These are phyloP conservation scores for Cyberlindnera galapagoensis DNA, from an alignment of 805 yeast genomes.

Conservation along the genomic window DNA sequence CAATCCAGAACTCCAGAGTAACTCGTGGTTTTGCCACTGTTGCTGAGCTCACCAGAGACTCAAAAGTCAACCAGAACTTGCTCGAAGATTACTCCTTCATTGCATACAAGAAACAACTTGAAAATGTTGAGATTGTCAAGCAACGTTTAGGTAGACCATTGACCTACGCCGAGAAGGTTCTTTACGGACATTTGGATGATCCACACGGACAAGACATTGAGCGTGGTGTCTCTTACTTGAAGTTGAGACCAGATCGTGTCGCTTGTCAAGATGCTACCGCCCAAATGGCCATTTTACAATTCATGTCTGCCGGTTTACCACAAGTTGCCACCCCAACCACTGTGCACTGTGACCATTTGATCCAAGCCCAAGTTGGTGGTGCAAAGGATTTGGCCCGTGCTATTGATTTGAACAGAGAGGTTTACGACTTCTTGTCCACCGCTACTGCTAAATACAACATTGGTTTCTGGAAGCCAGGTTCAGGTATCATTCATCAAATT, in stretches of 20 bases:
- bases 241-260: slow-evolving; percentile 94
- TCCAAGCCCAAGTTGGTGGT: slow-evolving; percentile 93
- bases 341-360: slow-evolving; percentile 96
- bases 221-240: slow-evolving; percentile 88
- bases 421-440: slow-evolving; percentile 81
- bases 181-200: slow-evolving; percentile 91
- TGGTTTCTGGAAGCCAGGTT: slow-evolving; percentile 99
- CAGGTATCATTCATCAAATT: slow-evolving; percentile 98
- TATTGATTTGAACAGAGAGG: slow-evolving; percentile 86
- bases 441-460: slow-evolving; percentile 94
- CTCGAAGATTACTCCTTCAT: slow-evolving; percentile 80
- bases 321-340: slow-evolving; percentile 92
- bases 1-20: slow-evolving; percentile 13
- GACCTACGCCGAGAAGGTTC: slow-evolving; percentile 91
- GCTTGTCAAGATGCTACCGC: slow-evolving; percentile 99
- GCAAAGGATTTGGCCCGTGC: slow-evolving; percentile 79
- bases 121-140: slow-evolving; percentile 80
- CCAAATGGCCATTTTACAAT: slow-evolving; percentile 95
- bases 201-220: slow-evolving; percentile 81
- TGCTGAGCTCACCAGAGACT: slow-evolving; percentile 46
- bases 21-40: slow-evolving; percentile 36
- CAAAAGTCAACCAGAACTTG: slow-evolving; percentile 74
- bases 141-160: slow-evolving; percentile 80
- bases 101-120: slow-evolving; percentile 85
- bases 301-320: slow-evolving; percentile 92